phyloP scores from a whole-genome alignment of 768 basidiomycete species.

The Boletus vermiculosoides region DNA sequence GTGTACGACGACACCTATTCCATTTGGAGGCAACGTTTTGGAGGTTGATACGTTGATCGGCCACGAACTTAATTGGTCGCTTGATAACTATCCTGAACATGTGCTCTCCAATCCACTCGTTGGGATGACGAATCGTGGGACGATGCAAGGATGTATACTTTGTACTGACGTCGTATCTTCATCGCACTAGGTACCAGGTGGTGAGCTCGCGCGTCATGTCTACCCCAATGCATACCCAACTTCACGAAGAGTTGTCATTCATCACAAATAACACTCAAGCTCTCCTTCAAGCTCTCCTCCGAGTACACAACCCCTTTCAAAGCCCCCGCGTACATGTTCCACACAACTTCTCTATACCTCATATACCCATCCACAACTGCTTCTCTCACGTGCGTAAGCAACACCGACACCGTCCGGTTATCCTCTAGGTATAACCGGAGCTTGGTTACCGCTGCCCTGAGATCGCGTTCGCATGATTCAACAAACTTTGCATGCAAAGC shows the following conservation, averaged over 20 bases:
- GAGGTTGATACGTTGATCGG: background rate
- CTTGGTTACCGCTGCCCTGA: constrained; percentile 53
- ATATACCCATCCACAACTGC: constrained; percentile 74
- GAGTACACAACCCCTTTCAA: constrained; percentile 35
- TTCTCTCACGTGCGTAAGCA: constrained; percentile 75
- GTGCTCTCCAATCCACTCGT: background rate
- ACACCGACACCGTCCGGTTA: constrained; percentile 69
- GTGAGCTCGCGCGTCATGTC: background rate
- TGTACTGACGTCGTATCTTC: background rate
- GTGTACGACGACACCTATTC: background rate
- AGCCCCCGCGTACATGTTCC: constrained; percentile 44
- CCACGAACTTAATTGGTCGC: too few species aligned
- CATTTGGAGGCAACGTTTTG: background rate
- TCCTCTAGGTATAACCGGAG: constrained; percentile 81
- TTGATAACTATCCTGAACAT: background rate
- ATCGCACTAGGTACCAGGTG: background rate
- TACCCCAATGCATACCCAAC: background rate
- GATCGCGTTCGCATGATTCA: constrained; percentile 51
- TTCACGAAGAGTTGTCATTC: constrained; percentile 3
- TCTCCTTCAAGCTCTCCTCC: constrained; percentile 38
- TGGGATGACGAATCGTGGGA: background rate
- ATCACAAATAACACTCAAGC: constrained; percentile 39
- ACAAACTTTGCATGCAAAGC: constrained; percentile 55
- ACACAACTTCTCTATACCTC: constrained; percentile 64
- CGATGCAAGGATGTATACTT: background rate